Conservation (phyloP, 1,139 yeast species). For the Debaryomyces robertsiae region DNA sequence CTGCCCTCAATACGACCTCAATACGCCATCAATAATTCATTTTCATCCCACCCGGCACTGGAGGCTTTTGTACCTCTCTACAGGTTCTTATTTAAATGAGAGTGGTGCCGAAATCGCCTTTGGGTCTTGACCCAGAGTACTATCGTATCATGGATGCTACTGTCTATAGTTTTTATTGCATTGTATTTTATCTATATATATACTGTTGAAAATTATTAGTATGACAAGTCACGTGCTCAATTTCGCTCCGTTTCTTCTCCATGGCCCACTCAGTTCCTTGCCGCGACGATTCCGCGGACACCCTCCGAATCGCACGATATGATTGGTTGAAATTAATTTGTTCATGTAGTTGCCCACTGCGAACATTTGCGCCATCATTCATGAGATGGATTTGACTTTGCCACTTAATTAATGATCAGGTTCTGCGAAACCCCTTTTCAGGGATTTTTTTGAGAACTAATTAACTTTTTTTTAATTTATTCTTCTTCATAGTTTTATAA, state of each 20-base stretch:
- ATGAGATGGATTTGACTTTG: slow-evolving; percentile 2
- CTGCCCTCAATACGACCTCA: slow-evolving; percentile 7
- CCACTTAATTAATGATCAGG: slow-evolving; percentile 6
- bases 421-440: slow-evolving; percentile 5
- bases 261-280: background rate
- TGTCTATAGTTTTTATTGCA: slow-evolving; percentile 10
- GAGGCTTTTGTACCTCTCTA: no score
- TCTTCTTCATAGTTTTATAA: background rate
- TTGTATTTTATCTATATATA: slow-evolving; percentile 9
- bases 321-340: slow-evolving; percentile 11
- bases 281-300: no score
- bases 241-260: background rate
- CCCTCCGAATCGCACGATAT: slow-evolving; percentile 9
- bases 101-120: no score
- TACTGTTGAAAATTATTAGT: slow-evolving; percentile 5
- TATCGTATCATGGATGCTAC: slow-evolving; percentile 1
- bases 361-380: slow-evolving; percentile 8
- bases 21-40: no score
- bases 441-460: background rate
- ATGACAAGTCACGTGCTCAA: slow-evolving; percentile 1
- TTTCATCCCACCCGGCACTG: no score
- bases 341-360: slow-evolving; percentile 4
- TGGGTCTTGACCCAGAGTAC: no score
- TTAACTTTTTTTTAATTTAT: slow-evolving; percentile 1
- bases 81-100: no score